Evolutionary conservation across 768 basidiomycete genomes (phyloP).

Genomic region (Collybia sp.): DNA sequence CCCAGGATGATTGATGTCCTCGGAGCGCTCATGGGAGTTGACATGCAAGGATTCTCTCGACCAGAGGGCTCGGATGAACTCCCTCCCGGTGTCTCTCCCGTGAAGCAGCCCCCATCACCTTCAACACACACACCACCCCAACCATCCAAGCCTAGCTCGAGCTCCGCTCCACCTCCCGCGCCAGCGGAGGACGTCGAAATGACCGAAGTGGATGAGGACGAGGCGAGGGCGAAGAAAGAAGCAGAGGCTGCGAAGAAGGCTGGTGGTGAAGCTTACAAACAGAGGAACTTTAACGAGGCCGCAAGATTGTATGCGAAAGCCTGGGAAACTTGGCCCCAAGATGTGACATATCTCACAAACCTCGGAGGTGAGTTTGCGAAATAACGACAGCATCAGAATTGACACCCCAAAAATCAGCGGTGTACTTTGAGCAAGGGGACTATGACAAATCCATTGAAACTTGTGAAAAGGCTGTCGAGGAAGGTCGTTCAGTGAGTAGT

Average conservation of each 20-base stretch:
- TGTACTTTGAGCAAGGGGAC: constrained; percentile 90
- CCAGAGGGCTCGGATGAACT: constrained; percentile 82
- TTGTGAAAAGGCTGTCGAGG: constrained; percentile 95
- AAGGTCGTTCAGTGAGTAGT: constrained; percentile 68
- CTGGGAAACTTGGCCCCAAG: constrained; percentile 92
- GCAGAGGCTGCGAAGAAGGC: constrained; percentile 78
- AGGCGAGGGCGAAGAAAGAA: constrained; percentile 68
- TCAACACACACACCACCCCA: constrained; percentile 41
- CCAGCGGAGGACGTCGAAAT: constrained; percentile 60
- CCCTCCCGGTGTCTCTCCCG: constrained; percentile 48
- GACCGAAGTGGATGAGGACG: constrained; percentile 64
- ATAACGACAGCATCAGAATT: background rate
- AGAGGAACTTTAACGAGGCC: constrained; percentile 76
- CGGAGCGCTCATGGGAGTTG: constrained; percentile 89
- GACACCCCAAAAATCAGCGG: constrained; percentile 46
- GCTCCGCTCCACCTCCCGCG: constrained; percentile 29
- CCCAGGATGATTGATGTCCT: constrained; percentile 93
- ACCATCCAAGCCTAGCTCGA: constrained; percentile 33
- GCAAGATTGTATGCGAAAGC: constrained; percentile 75
- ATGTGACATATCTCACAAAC: constrained; percentile 92
- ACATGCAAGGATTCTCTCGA: constrained; percentile 81
- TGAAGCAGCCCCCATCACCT: constrained; percentile 29
- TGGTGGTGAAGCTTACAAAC: constrained; percentile 82
- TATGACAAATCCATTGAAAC: constrained; percentile 88
- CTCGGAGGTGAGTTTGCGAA: constrained; percentile 53